Evolutionary conservation across 2,329 filamentous ascomycete genomes (phyloP).

Genomic region (Pezicula neosporulosa): DNA sequence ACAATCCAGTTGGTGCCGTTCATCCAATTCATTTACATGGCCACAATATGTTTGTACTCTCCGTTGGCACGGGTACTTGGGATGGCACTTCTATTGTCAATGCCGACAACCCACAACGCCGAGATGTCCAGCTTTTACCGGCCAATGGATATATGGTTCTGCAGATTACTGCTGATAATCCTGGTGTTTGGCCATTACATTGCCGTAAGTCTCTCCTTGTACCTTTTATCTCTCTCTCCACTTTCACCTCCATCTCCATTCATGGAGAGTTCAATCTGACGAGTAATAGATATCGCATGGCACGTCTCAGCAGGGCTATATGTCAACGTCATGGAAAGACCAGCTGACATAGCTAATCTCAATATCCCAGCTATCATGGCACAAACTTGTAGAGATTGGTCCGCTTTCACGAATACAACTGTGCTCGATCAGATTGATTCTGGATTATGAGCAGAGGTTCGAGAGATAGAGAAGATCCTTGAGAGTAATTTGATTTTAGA

Average conservation of each 20-base stretch:
- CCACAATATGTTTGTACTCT: constrained; percentile 67
- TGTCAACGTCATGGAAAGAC: constrained; percentile 32
- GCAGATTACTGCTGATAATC: constrained; percentile 46
- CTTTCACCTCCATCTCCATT: background rate
- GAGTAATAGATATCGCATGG: constrained; percentile 40
- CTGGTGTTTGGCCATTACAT: constrained; percentile 49
- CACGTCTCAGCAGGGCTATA: constrained; percentile 39
- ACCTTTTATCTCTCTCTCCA: constrained; percentile 48
- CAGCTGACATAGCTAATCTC: constrained; percentile 35
- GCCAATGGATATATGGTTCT: constrained; percentile 37
- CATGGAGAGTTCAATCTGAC: constrained; percentile 19
- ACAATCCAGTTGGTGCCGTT: constrained; percentile 45
- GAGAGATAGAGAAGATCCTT: background rate
- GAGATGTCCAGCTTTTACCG: constrained; percentile 46
- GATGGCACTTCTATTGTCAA: constrained; percentile 31
- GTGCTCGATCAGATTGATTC: constrained; percentile 45
- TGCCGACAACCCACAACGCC: constrained; percentile 44
- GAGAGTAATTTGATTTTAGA: background rate
- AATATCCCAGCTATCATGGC: constrained; percentile 46
- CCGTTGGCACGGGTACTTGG: constrained; percentile 37
- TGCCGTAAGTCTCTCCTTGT: constrained; percentile 37
- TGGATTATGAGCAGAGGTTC: background rate
- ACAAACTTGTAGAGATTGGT: constrained; percentile 53
- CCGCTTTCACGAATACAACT: constrained; percentile 41
- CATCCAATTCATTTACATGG: constrained; percentile 70